Conservation (phyloP, 345 rosid genomes). For the Turnera subulata region DNA sequence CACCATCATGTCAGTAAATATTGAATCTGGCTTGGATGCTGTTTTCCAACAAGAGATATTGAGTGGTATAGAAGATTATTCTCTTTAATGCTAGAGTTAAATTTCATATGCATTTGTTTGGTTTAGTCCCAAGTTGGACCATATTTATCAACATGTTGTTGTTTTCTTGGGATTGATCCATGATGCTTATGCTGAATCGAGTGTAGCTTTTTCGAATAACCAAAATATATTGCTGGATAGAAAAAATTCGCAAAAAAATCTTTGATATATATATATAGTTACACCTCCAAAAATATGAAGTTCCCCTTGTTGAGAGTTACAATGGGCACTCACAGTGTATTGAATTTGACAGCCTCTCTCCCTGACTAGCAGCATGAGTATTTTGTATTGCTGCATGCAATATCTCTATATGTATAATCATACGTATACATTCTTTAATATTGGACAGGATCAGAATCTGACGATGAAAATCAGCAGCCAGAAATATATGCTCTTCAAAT, state of each 20-base stretch:
- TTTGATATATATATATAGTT: too few species aligned
- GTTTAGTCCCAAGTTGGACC: slow-evolving; percentile 50
- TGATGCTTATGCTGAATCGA: too few species aligned
- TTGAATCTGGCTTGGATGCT: slow-evolving; percentile 54
- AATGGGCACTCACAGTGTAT: too few species aligned
- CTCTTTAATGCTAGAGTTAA: slow-evolving; percentile 41
- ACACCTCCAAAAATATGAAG: too few species aligned
- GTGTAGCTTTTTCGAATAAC: too few species aligned
- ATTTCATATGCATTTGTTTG: slow-evolving; percentile 49
- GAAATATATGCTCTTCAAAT: slow-evolving; percentile 51
- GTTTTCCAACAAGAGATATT: slow-evolving; percentile 55
- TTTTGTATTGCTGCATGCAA: not conserved
- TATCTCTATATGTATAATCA: slow-evolving; percentile 11
- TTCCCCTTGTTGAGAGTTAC: too few species aligned
- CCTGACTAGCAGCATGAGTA: too few species aligned
- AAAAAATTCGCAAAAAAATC: too few species aligned
- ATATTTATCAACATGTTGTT: too few species aligned
- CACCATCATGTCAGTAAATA: slow-evolving; percentile 36
- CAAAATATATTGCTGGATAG: too few species aligned
- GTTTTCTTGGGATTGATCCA: too few species aligned
- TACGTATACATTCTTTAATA: not conserved
- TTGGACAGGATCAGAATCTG: slow-evolving; percentile 49
- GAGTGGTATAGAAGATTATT: slow-evolving; percentile 59
- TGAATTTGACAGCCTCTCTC: too few species aligned
- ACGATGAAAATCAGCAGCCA: slow-evolving; percentile 45